These are phyloP conservation scores for Globisporangium solare DNA, from an alignment of 352 stramenopile genomes.

Conservation along the genomic window DNA sequence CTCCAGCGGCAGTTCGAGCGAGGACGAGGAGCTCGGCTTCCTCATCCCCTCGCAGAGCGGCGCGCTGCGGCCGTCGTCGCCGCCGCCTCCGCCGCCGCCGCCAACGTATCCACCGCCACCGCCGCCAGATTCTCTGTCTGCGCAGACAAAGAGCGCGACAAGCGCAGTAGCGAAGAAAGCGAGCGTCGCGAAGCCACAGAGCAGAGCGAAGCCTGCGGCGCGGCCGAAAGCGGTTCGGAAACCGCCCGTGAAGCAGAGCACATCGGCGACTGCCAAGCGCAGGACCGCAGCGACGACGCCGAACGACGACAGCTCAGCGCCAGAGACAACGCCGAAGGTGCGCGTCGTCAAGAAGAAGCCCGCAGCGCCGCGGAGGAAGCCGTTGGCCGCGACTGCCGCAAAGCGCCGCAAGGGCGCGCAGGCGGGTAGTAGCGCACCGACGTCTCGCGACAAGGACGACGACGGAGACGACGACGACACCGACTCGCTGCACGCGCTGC, in stretches of 20 bases:
- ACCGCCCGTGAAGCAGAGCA: slow-evolving; percentile 2
- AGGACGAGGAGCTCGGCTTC: slow-evolving; percentile 25
- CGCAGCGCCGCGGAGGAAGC: slow-evolving; percentile 2
- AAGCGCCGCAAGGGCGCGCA: slow-evolving; percentile 6
- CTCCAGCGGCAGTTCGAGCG: slow-evolving; percentile 41
- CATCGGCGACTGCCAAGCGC: not conserved
- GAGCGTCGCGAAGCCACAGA: slow-evolving; percentile 9
- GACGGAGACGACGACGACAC: slow-evolving; percentile 2
- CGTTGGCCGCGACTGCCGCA: not conserved
- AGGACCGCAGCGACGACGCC: no score
- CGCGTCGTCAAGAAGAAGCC: not conserved
- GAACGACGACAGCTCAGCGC: not conserved
- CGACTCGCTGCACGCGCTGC: slow-evolving; percentile 2
- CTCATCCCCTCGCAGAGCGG: slow-evolving; percentile 13
- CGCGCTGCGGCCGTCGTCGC: slow-evolving; percentile 24
- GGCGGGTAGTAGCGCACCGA: no score
- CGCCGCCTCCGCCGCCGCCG: slow-evolving; percentile 22
- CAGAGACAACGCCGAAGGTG: not conserved
- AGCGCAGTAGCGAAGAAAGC: slow-evolving; percentile 7
- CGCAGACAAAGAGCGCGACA: not conserved
- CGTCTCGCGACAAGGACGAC: not conserved
- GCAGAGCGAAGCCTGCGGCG: slow-evolving; percentile 12
- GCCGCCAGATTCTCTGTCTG: slow-evolving; percentile 18
- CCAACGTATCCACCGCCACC: slow-evolving; percentile 22
- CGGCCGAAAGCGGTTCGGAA: slow-evolving; percentile 16